Conservation (phyloP, 1,284 basidiomycete species). For the Athelia psychrophila region DNA sequence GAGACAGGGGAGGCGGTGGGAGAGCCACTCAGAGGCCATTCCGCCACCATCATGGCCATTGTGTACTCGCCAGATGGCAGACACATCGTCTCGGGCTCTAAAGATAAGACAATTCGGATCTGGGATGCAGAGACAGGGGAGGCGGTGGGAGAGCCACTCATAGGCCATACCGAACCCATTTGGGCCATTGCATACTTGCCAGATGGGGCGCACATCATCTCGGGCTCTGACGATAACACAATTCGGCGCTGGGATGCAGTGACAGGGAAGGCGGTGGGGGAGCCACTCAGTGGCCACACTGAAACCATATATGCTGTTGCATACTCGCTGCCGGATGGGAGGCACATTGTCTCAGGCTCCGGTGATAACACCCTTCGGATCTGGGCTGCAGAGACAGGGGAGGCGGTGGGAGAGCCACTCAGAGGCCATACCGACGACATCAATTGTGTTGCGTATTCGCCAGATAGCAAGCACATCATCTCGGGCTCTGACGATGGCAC, state of each 20-base stretch:
- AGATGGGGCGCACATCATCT: neutral
- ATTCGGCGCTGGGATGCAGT: neutral
- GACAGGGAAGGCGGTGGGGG: neutral
- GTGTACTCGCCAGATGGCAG: conserved; percentile 12
- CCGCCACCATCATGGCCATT: conserved; percentile 6
- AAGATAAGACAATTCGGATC: conserved; percentile 8
- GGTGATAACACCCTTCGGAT: neutral
- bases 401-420: neutral
- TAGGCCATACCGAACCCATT: neutral
- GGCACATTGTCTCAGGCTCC: neutral
- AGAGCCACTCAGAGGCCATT: conserved; percentile 8
- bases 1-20: conserved; percentile 1
- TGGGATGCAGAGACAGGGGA: conserved; percentile 14
- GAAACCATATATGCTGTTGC: neutral
- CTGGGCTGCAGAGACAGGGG: neutral
- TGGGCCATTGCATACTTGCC: neutral
- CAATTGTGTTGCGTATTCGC: neutral
- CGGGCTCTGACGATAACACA: neutral
- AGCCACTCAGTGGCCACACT: neutral
- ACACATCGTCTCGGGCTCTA: conserved; percentile 11
- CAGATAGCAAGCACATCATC: neutral
- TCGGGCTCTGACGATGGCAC: neutral
- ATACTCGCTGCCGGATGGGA: neutral
- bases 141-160: neutral
- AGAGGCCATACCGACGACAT: neutral